Evolutionary conservation across 2,329 filamentous ascomycete species (phyloP).

Genomic region (Colletotrichum spinosum): DNA sequence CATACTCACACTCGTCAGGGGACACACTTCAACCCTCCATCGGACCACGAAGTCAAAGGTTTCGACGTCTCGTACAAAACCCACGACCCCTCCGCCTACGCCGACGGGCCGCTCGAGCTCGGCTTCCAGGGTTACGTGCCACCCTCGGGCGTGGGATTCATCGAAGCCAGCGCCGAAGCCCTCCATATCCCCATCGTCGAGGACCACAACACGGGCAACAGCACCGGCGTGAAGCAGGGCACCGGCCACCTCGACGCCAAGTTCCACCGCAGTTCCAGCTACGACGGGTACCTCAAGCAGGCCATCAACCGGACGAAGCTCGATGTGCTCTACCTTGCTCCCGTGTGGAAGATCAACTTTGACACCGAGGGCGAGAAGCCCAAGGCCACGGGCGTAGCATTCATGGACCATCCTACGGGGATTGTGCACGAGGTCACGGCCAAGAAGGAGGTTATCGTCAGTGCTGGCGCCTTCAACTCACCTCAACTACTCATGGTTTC

Average conservation of each 20-base stretch:
- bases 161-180: constrained; percentile 40
- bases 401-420: constrained; percentile 42
- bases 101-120: constrained; percentile 42
- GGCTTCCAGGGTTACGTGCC: constrained; percentile 44
- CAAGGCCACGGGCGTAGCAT: constrained; percentile 40
- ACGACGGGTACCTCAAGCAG: constrained; percentile 41
- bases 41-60: constrained; percentile 37
- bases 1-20: constrained; percentile 10
- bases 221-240: constrained; percentile 44
- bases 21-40: constrained; percentile 42
- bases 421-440: constrained; percentile 36
- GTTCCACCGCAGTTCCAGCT: constrained; percentile 42
- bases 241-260: constrained; percentile 41
- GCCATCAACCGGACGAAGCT: constrained; percentile 39
- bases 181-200: constrained; percentile 41
- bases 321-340: constrained; percentile 42
- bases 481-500: constrained; percentile 39
- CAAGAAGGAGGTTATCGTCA: constrained; percentile 36
- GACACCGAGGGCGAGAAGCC: constrained; percentile 38
- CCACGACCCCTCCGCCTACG: constrained; percentile 42
- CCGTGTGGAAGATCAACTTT: constrained; percentile 39
- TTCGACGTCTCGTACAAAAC: constrained; percentile 44
- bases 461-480: constrained; percentile 36
- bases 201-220: constrained; percentile 43
- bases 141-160: constrained; percentile 44